phyloP scores from a whole-genome alignment of 2,329 filamentous ascomycete species.

The Xylaria sp. region DNA sequence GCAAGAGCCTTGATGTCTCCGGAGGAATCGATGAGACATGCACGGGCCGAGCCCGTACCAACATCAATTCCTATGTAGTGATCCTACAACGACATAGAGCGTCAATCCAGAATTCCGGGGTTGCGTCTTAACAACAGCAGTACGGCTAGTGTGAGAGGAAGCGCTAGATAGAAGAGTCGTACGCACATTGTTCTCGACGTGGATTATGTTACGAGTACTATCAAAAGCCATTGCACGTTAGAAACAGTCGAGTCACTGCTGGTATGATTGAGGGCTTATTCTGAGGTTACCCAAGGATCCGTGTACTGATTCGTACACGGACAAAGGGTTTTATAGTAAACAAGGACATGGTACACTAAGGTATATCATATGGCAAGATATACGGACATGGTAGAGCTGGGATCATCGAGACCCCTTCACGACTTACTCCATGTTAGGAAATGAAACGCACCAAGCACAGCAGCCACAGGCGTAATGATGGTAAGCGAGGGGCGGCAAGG shows the following conservation, averaged over 20 bases:
- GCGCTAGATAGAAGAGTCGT: background rate
- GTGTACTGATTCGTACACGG: background rate
- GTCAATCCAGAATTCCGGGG: slow-evolving; percentile 39
- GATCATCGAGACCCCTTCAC: slow-evolving; percentile 12
- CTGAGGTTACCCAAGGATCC: background rate
- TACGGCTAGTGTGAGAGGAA: background rate
- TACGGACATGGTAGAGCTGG: background rate
- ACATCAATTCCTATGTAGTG: slow-evolving; percentile 91
- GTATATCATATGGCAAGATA: background rate
- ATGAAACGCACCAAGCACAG: slow-evolving; percentile 27
- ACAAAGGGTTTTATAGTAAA: slow-evolving; percentile 19
- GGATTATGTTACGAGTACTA: slow-evolving; percentile 51
- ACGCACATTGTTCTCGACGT: slow-evolving; percentile 50
- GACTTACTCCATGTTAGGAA: slow-evolving; percentile 43
- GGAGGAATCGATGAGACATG: slow-evolving; percentile 91
- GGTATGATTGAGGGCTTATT: slow-evolving; percentile 14
- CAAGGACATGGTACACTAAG: slow-evolving; percentile 6
- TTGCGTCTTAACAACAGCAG: background rate
- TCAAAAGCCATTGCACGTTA: slow-evolving; percentile 35
- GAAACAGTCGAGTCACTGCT: slow-evolving; percentile 19
- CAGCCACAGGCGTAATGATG: slow-evolving; percentile 34
- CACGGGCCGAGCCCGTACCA: slow-evolving; percentile 92
- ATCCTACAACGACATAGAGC: slow-evolving; percentile 54
- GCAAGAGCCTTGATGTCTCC: slow-evolving; percentile 87
- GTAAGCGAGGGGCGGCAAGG: slow-evolving; percentile 28